A percentile compares a stretch with the other conserved stretches of the same genome.
Evolutionary conservation across 331 rosid species (phyloP).

Genomic region (Prunus yedoensis): DNA sequence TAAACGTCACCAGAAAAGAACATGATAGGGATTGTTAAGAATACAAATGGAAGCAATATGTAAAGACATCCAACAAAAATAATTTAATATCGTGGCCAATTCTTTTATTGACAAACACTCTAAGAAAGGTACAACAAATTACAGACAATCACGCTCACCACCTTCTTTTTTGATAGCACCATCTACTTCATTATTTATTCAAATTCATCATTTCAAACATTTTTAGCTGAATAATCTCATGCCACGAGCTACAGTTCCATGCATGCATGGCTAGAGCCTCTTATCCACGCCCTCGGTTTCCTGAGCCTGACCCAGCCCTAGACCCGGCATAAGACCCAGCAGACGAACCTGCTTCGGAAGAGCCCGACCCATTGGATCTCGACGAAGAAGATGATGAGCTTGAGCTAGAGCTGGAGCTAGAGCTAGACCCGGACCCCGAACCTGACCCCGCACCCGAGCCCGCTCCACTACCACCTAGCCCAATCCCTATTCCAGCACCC

Average conservation of each 20-base stretch:
- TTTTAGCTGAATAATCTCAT: too few relatives aligned
- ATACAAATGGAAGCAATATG: not conserved
- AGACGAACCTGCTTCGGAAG: conserved; percentile 41
- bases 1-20: not conserved
- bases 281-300: conserved; percentile 12
- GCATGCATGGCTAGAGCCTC: not conserved
- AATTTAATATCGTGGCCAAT: not conserved
- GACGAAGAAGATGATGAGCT: conserved; percentile 42
- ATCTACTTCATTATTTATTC: not conserved
- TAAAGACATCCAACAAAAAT: too few relatives aligned
- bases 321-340: conserved; percentile 45
- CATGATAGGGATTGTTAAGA: not conserved
- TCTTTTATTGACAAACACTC: conserved; percentile 1
- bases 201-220: not conserved
- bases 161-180: not conserved
- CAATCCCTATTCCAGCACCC: conserved; percentile 30
- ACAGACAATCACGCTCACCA: not conserved
- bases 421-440: conserved; percentile 27
- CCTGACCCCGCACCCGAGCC: conserved; percentile 37
- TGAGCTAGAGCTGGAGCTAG: conserved; percentile 26
- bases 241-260: not conserved
- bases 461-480: conserved; percentile 38
- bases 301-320: conserved; percentile 37
- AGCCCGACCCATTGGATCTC: conserved; percentile 28
- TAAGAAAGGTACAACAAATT: not conserved